phyloP scores from a whole-genome alignment of 1,284 basidiomycete genomes.

The Coriolopsis trogii region DNA sequence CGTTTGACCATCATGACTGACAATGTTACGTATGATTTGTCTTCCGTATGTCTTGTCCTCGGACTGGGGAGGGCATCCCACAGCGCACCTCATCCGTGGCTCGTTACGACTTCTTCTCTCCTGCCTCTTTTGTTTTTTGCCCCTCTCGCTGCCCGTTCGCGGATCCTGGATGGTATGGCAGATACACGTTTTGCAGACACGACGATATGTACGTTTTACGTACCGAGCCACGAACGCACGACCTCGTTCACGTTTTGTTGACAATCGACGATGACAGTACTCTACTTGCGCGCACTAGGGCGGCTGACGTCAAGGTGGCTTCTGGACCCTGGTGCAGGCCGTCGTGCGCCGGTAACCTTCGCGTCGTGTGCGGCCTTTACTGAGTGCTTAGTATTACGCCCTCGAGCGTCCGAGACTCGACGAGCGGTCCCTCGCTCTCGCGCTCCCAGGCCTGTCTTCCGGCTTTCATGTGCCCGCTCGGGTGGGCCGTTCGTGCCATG shows the following conservation, averaged over 20 bases:
- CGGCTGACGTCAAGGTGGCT: not conserved
- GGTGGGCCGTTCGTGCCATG: constrained; percentile 7
- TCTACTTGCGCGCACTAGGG: constrained; percentile 7
- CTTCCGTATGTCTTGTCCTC: constrained; percentile 10
- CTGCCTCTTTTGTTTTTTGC: constrained; percentile 1
- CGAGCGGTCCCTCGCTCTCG: constrained; percentile 6
- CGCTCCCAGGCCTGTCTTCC: constrained; percentile 17
- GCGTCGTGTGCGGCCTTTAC: constrained; percentile 6
- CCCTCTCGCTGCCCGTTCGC: too few relatives aligned
- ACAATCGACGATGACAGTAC: constrained; percentile 12
- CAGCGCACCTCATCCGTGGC: not conserved
- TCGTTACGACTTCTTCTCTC: too few relatives aligned
- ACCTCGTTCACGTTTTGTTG: too few relatives aligned
- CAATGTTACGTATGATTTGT: constrained; percentile 10
- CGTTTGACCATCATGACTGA: too few relatives aligned
- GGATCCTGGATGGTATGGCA: too few relatives aligned
- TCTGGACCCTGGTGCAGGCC: not conserved
- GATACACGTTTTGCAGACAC: too few relatives aligned
- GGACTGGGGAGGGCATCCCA: not conserved
- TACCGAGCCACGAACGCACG: too few relatives aligned
- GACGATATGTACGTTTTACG: too few relatives aligned
- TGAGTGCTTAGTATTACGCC: too few relatives aligned
- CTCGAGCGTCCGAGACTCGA: not conserved
- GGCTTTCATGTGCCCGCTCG: constrained; percentile 16
- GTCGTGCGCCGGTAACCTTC: not conserved